Evolutionary conservation across 208 protist genomes (phyloP), one percentile per base, ranked within the genome.

Genomic region (Leishmania guyanensis): DNA sequence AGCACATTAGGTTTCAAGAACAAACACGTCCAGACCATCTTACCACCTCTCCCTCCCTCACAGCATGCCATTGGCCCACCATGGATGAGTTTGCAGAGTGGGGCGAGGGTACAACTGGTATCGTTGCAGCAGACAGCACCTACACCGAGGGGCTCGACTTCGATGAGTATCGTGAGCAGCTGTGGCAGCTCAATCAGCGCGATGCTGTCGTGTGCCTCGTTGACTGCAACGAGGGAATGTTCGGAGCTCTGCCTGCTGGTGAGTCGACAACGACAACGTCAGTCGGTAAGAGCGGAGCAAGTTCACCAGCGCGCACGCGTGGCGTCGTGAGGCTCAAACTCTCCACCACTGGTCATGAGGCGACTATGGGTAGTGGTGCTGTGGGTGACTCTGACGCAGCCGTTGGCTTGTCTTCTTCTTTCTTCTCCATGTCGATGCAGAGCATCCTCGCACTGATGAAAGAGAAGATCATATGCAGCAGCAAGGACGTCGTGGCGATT

Each of bases 161-260:
- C 3, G 86, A 91, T 29, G 81, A 82, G 14, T 22, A 51, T 36
- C 51, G 83, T 29, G 82, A 83, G 33, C 33, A 65, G 29, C n/a
- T 74, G 36, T 50, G 79, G 75, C 68, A 86, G 75, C 69, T 36
- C 72, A 22, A 68, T 68, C 84, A 93, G 64, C 79, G 81, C 10
- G 93, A 95, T 77, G 92, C 86, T 16, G 87, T 97, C 9, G 82
- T 97, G 56, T 97, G 92, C 73, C 79, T 95, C 3, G 83, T 97
- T 9, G 94, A 97, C 83, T 95, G 90, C 82, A 89, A 85, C 51
- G 74, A 70, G 29, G 33, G 70, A 36, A 96, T 96, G 92, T 96
- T 96, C 76, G 48, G 43, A 48, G 51, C 17, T 16, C 26, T 43
- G 6, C 74, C 74, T 26, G 50, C 39, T 22, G 0, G n/a, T 9